These are phyloP conservation scores for Cucurbita maxima DNA, from an alignment of 306 rosid genomes.

Conservation along the genomic window DNA sequence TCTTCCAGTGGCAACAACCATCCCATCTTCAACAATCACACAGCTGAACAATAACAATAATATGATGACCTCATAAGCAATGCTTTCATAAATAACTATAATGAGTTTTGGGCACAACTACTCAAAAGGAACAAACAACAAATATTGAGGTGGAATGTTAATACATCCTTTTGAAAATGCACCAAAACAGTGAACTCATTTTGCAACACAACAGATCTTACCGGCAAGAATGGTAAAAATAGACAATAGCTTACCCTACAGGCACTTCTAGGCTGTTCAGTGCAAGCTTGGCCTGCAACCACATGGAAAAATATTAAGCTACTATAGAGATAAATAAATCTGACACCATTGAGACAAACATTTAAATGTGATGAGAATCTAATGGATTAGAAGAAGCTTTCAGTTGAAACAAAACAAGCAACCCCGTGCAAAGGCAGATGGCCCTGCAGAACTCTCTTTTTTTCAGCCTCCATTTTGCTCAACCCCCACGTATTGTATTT, in stretches of 20 bases:
- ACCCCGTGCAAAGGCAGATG: background rate
- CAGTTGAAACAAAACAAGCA: background rate
- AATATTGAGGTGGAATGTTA: background rate
- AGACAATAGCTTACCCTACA: conserved; percentile 45
- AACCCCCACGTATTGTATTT: background rate
- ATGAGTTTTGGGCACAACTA: too few relatives aligned
- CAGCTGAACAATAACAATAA: conserved; percentile 35
- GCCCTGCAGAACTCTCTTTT: background rate
- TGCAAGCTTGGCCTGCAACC: conserved; percentile 52
- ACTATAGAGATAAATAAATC: background rate
- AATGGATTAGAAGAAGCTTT: background rate
- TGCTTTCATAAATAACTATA: background rate
- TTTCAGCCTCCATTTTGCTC: background rate
- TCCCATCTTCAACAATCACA: conserved; percentile 66
- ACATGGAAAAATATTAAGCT: background rate
- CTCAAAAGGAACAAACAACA: background rate
- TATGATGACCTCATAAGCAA: conserved; percentile 4
- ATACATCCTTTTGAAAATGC: background rate
- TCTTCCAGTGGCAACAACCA: conserved; percentile 69
- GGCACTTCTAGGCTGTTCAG: conserved; percentile 73
- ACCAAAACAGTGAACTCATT: background rate
- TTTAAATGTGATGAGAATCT: background rate
- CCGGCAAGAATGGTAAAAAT: background rate
- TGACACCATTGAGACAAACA: background rate
- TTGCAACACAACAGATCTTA: background rate